Evolutionary conservation across 2,329 filamentous ascomycete genomes (phyloP), one percentile per base, ranked within the genome.

Genomic region (Talaromyces sp.): DNA sequence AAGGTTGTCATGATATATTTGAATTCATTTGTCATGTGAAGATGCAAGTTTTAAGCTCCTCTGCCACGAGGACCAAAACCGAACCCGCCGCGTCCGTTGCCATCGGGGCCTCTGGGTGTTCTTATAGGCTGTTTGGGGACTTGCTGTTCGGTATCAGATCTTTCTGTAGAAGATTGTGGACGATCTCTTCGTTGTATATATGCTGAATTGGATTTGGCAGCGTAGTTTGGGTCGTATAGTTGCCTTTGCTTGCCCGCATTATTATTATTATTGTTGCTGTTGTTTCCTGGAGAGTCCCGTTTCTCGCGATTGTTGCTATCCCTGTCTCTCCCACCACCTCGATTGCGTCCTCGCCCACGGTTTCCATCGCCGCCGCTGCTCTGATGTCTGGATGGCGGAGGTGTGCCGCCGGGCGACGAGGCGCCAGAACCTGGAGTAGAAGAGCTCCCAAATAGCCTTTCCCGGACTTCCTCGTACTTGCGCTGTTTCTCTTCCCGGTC

Each of bases 401-500:
- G 86, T 15, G 87, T 87, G 2, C 84, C 80, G 53, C 79, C 84
- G 6, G 61, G 61, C 4, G 86, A 86, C 4, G 87, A 87, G 8
- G 82, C 80, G 1, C 86, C 84, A 0, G 87, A 80, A 4, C 68
- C 73, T 19, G 71, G 72, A 8, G 70, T 72, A 6, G 71, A 70
- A 5, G 72, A 70, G 25, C 85, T 86, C 22, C 92, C 92, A 74
- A 97, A 93, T 60, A 97, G 88, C 72, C 92, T 89, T 68, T 93
- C 91, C 32, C 93, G 84, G 6, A 88, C 91, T 78, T 96, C 92
- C 64, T 96, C 90, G 73, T 97, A 97, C 63, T 90, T 89, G 61
- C 87, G 87, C 78, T 96, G 90, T 79, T 95, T 96, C 78, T 96
- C 92, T 71, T 96, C 92, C 10, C 87, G 85, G 68, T 96, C 91